Percentiles rank a stretch among this genome's conserved stretches.
Conservation (phyloP, 257 asterid species). For the Salvia rosmarinus region DNA sequence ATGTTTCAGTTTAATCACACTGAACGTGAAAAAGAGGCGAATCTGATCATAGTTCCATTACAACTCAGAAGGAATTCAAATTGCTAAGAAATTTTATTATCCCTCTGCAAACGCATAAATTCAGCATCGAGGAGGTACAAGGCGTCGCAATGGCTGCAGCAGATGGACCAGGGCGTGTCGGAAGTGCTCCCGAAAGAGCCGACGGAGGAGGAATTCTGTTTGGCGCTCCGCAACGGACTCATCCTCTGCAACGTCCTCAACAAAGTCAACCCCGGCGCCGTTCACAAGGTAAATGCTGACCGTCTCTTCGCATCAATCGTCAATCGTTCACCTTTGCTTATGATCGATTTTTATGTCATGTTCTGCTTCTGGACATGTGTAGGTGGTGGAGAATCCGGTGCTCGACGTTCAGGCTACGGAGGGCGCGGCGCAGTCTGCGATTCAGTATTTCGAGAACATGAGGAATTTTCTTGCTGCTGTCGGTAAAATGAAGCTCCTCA, state of each 20-base stretch:
- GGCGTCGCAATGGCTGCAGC: conserved; percentile 89
- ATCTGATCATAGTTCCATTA: neutral
- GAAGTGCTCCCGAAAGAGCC: conserved; percentile 71
- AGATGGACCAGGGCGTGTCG: conserved; percentile 75
- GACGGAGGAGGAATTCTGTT: conserved; percentile 71
- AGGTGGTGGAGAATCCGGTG: conserved; percentile 91
- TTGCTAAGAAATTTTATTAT: neutral
- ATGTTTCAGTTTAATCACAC: neutral
- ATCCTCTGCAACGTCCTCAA: conserved; percentile 97
- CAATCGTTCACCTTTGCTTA: neutral
- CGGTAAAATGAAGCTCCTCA: conserved; percentile 78
- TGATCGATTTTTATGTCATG: neutral
- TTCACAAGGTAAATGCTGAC: conserved; percentile 60
- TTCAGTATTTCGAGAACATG: conserved; percentile 92
- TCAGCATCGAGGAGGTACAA: conserved; percentile 79
- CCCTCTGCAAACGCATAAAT: neutral
- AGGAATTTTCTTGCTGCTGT: conserved; percentile 87
- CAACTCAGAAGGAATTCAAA: neutral
- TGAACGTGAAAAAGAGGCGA: neutral
- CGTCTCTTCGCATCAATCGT: neutral
- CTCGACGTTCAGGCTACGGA: conserved; percentile 74
- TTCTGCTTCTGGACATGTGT: conserved; percentile 22
- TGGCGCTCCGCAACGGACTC: conserved; percentile 90
- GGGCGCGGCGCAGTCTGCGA: conserved; percentile 95
- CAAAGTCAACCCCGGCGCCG: conserved; percentile 91